Evolutionary conservation across 345 rosid species (phyloP).

Genomic region (Camelina hispida): DNA sequence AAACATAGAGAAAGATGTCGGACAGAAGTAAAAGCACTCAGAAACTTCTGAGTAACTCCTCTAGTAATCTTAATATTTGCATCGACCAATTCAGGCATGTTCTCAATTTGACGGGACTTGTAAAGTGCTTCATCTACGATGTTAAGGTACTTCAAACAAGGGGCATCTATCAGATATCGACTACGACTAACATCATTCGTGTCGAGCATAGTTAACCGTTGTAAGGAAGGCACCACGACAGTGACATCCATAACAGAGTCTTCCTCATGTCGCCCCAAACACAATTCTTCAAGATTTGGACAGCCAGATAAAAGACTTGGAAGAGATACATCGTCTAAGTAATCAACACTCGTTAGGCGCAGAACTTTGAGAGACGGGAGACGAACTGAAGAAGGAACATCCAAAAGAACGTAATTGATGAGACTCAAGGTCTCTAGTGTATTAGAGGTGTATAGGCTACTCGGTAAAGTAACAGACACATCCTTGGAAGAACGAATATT

Average conservation of each 20-base stretch:
- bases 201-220: not conserved
- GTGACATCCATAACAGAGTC: not conserved
- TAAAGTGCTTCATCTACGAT: not conserved
- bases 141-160: conserved; percentile 14
- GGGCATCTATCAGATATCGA: conserved; percentile 1
- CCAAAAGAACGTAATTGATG: not conserved
- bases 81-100: conserved; percentile 18
- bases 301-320: conserved; percentile 8
- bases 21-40: conserved; percentile 20
- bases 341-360: not conserved
- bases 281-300: conserved; percentile 19
- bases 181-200: fast-evolving
- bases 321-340: not conserved
- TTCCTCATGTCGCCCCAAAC: not conserved
- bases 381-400: not conserved
- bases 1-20: conserved; percentile 2
- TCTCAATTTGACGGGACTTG: not conserved
- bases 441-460: conserved; percentile 13
- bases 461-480: not conserved
- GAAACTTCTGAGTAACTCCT: not conserved
- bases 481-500: not conserved
- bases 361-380: conserved; percentile 29
- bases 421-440: conserved; percentile 18
- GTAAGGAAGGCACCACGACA: conserved; percentile 4
- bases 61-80: not conserved